Evolutionary conservation across 202 grass and related monocot species (phyloP), one percentile per base, ranked within the genome.

Genomic region (Zizania palustris): DNA sequence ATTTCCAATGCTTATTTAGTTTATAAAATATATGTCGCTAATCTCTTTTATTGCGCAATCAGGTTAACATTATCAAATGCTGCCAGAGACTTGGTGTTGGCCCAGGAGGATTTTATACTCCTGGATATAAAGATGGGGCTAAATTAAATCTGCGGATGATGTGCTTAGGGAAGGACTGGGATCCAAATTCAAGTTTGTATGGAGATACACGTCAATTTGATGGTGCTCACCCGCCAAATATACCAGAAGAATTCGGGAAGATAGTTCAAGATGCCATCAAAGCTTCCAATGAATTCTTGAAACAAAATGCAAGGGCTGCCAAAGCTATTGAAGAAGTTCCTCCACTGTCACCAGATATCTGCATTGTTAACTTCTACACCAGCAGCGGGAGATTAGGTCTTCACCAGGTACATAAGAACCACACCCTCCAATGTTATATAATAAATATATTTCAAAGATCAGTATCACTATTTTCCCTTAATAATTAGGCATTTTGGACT

Each of bases 151-250:
- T 88, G 18, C 55, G 1, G 4, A 91, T 91, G 88, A 94, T 94
- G 90, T 89, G 88, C 65, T 72, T 94, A 68, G 79, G 88, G 19
- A 84, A 79, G 72, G 84, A 91, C 53, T 94, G 88, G 88, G 83
- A 94, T 69, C 88, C 85, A 41, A 53, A 91, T 49, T 74, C 76
- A 76, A 6, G 16, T 9, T 50, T 34, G 16, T 91, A 91, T 49
- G 76, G 63, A 3, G 64, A 78, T 56, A 81, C 0, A 49, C 75
- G 82, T n/a, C 7, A 45, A 1, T 50, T 67, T 53, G 88, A 90
- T 88, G 59, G 12, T n/a, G 87, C 75, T 46, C 22, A 69, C 54
- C 79, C 75, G 77, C 88, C 85, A 4, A 35, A 80, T 46, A 78
- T 88, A 63, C 90, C 90, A 46, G 65, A 63, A 56, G 45, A 72